Conservation (phyloP, 768 basidiomycete genomes). For the Mycena capillaripes region DNA sequence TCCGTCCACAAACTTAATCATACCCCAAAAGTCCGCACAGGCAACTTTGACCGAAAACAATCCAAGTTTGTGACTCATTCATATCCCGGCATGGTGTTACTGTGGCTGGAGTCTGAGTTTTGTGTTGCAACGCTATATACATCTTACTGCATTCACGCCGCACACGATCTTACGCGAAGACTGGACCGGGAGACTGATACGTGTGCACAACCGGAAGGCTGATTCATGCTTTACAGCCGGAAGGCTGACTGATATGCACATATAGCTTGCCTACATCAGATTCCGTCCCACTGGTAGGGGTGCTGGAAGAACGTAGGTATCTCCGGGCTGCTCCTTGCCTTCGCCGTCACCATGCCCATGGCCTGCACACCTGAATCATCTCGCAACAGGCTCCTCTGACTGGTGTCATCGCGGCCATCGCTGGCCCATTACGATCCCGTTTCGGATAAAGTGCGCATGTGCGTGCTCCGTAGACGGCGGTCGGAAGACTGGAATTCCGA, state of each 20-base stretch:
- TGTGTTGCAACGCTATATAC: background rate
- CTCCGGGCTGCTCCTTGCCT: background rate
- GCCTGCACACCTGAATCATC: background rate
- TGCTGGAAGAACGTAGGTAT: background rate
- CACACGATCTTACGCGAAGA: slow-evolving; percentile 2
- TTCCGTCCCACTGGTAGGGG: background rate
- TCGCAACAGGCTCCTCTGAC: background rate
- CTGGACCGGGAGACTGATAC: background rate
- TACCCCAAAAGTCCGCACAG: background rate
- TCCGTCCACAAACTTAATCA: background rate
- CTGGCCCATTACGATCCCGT: background rate
- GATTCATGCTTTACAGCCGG: background rate
- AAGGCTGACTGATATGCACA: background rate
- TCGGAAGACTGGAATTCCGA: background rate
- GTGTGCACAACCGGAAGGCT: background rate
- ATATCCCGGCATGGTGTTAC: background rate
- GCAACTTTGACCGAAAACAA: background rate
- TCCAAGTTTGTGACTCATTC: background rate
- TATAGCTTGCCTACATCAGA: background rate
- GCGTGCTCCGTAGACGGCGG: background rate
- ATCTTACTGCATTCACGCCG: background rate
- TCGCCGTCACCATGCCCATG: background rate
- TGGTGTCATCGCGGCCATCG: slow-evolving; percentile 1
- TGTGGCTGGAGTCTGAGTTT: background rate
- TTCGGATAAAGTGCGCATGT: slow-evolving; percentile 16